Evolutionary conservation across 2,329 filamentous ascomycete genomes (phyloP), one percentile per base, ranked within the genome.

Genomic region (Xylariomycetidae sp.): DNA sequence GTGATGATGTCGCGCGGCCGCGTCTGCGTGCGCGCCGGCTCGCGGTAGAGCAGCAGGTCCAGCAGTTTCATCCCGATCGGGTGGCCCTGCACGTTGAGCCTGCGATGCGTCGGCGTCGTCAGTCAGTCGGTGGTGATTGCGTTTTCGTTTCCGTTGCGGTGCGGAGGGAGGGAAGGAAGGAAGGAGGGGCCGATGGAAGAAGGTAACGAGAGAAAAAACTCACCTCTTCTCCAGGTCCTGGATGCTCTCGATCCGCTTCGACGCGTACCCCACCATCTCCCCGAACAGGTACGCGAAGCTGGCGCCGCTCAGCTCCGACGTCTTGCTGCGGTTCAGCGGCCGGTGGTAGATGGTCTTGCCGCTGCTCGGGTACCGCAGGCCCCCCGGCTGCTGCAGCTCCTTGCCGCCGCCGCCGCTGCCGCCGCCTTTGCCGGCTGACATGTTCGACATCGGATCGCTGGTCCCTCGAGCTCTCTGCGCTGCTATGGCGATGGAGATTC

Each of bases 271-370:
- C 31, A 98, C 89, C 85, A 96, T 95, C 67, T 95, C 90, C 40
- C 83, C 82, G 58, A 98, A 96, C 38, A 98, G 72, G 61, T 94
- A 96, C 25, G 92, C 90, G 63, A 98, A 96, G 63, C 86, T 88
- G 9, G 92, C 79, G 56, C 93, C 84, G 60, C 88, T 95, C 47
- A 93, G 77, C 68, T 96, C 90, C 38, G 85, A 76, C 50, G 85
- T 86, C 59, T 87, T 85, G 50, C 81, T 83, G 44, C 92, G 84
- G 64, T 95, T 95, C 41, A 96, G 71, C 42, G 94, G 88, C 35
- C 92, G 78, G 69, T 95, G 88, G 69, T 96, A 98, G 67, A 98
- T 96, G 45, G 88, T 95, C 68, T 96, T 96, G 67, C 88, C 87
- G 60, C 80, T 94, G 36, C 85, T 85, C 29, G 92, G 90, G 54